A percentile compares a stretch with the other conserved stretches of the same genome.
These are phyloP conservation scores for Brettanomyces anomalus DNA, from an alignment of 805 yeast genomes.

Conservation along the genomic window DNA sequence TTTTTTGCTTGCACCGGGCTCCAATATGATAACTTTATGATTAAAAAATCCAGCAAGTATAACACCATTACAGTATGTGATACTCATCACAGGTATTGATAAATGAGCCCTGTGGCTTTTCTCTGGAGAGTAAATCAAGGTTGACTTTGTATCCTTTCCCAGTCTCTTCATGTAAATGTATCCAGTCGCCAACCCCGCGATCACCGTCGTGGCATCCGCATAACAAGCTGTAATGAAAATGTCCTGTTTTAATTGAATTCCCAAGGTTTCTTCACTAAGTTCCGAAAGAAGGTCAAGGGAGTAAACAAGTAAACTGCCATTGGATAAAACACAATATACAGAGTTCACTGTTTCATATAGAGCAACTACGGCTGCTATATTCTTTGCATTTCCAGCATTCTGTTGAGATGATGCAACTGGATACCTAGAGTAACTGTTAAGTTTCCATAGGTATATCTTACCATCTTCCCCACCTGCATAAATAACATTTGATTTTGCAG, in stretches of 20 bases:
- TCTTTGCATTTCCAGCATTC: too few relatives aligned
- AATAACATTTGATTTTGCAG: conserved; percentile 28
- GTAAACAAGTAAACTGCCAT: conserved; percentile 14
- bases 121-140: too few relatives aligned
- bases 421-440: conserved; percentile 21
- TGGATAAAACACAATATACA: conserved; percentile 14
- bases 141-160: background rate
- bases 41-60: conserved; percentile 5
- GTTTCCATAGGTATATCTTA: conserved; percentile 41
- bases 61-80: conserved; percentile 7
- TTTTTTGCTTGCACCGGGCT: background rate
- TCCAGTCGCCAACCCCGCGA: conserved; percentile 18
- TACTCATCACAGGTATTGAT: conserved; percentile 12
- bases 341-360: conserved; percentile 19
- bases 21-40: conserved; percentile 1
- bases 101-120: too few relatives aligned
- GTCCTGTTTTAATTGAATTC: conserved; percentile 2
- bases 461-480: conserved; percentile 45
- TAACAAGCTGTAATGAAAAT: conserved; percentile 12
- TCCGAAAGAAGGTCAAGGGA: conserved; percentile 16
- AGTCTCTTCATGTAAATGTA: conserved; percentile 9
- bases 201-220: conserved; percentile 12
- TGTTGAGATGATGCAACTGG: conserved; percentile 9
- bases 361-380: conserved; percentile 12
- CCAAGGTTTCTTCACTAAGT: conserved; percentile 8